Conservation (phyloP, 805 yeast genomes). For the Metschnikowia continentalis region DNA sequence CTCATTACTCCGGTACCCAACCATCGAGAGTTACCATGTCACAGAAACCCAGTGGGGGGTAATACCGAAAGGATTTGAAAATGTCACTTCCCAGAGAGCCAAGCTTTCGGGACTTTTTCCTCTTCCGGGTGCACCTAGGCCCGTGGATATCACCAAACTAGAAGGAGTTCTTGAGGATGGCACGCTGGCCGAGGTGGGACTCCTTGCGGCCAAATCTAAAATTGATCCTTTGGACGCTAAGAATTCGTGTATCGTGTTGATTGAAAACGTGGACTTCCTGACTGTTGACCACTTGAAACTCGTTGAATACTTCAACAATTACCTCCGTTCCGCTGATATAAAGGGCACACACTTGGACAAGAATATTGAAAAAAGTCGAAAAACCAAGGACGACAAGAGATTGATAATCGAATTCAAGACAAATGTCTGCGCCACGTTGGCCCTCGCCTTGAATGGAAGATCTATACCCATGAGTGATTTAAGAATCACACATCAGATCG, state of each 20-base stretch:
- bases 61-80: constrained; percentile 68
- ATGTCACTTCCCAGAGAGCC: constrained; percentile 69
- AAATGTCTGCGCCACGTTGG: constrained; percentile 51
- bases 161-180: constrained; percentile 37
- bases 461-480: constrained; percentile 24
- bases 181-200: constrained; percentile 22
- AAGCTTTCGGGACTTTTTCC: constrained; percentile 78
- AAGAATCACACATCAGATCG: constrained; percentile 19
- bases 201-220: constrained; percentile 30
- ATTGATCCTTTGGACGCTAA: constrained; percentile 39
- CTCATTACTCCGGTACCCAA: constrained; percentile 36
- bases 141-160: constrained; percentile 38
- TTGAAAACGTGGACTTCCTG: constrained; percentile 32
- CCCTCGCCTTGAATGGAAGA: constrained; percentile 40
- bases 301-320: constrained; percentile 43
- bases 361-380: constrained; percentile 33
- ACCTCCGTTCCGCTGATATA: constrained; percentile 41
- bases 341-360: constrained; percentile 31
- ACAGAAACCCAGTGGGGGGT: constrained; percentile 63
- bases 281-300: constrained; percentile 33
- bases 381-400: constrained; percentile 31
- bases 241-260: constrained; percentile 27
- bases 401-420: constrained; percentile 51
- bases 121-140: constrained; percentile 48
- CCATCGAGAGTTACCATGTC: constrained; percentile 51